Conservation (phyloP, 2,329 filamentous ascomycete species). For the Kalaharituber pfeilii region DNA sequence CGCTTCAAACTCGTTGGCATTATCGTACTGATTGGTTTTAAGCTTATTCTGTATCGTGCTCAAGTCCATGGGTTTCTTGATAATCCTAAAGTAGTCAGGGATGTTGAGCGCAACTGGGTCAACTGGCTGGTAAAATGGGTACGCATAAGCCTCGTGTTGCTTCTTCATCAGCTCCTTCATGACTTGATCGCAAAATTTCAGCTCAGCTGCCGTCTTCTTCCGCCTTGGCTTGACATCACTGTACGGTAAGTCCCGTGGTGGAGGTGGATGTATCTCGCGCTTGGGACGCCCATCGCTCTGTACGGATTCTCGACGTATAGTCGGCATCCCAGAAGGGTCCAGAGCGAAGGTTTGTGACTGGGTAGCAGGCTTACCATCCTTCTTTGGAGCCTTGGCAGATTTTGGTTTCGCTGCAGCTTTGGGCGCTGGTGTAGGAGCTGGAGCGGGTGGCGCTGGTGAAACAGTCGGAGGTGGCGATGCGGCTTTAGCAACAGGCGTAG, state of each 20-base stretch:
- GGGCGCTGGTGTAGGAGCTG: slow-evolving; percentile 13
- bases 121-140: slow-evolving; percentile 65
- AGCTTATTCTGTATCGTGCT: slow-evolving; percentile 65
- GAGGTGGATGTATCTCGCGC: slow-evolving; percentile 81
- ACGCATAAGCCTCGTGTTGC: slow-evolving; percentile 50
- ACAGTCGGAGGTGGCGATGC: neutral
- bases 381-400: slow-evolving; percentile 30
- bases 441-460: neutral
- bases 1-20: slow-evolving; percentile 66
- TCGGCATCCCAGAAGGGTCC: slow-evolving; percentile 56
- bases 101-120: slow-evolving; percentile 90
- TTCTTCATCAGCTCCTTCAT: slow-evolving; percentile 59
- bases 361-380: slow-evolving; percentile 31
- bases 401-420: slow-evolving; percentile 25
- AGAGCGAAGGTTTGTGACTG: slow-evolving; percentile 52
- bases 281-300: slow-evolving; percentile 69
- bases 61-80: slow-evolving; percentile 95
- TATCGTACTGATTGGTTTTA: slow-evolving; percentile 59
- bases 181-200: slow-evolving; percentile 76
- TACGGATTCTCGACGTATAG: slow-evolving; percentile 71
- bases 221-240: slow-evolving; percentile 66
- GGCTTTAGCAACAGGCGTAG: slow-evolving; percentile 12
- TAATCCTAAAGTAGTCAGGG: slow-evolving; percentile 76
- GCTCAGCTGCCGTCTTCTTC: slow-evolving; percentile 73
- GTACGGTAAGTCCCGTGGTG: slow-evolving; percentile 82